Evolutionary conservation across 1,284 basidiomycete genomes (phyloP), one percentile per base, ranked within the genome.

Genomic region (Microbotryum silenes-acaulis): DNA sequence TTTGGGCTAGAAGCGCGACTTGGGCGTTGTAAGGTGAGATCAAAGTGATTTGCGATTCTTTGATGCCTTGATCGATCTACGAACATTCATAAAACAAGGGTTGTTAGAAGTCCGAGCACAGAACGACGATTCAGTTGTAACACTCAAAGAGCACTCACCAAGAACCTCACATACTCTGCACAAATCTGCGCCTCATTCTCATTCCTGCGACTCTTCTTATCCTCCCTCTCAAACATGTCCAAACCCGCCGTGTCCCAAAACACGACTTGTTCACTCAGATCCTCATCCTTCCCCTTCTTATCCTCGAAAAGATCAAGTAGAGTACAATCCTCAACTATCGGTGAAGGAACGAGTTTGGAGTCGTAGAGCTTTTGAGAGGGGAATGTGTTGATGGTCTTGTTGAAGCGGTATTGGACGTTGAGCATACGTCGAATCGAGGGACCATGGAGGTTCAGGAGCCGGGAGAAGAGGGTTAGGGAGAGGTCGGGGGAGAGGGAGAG

Each of bases 1-100:
- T 75, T 3, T 85, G 83, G 0, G 87, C 82, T 56, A 94, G 78
- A 12, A 91, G 79, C 0, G 87, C 82, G 0, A 92, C 91, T 76
- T 96, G 92, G 0, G 91, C 89, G 78, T 94, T 91, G 75, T 96
- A 96, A 81, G 96, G 93, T 5, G 91, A 89, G 62, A 98, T 87
- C 56, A 98, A 81, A 1, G 90, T 89, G 59, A 98, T 90, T 70
- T 93, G 87, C 0, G 77, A 76, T 0, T 89, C 81, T 0, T 79
- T 73, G 1, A 98, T 76, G 0, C 91, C 90, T 4, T 81, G 79
- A 7, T 75, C 75, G n/a, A 87, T 78, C 89, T 91, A 66, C 54
- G 58, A 60, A 42, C 25, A 52, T 7, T 31, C 31, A 9, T 31
- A 8, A 31, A 2, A 10, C 7, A 31, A 31, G 31, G 31, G 2